Conservation (phyloP, 257 asterid species). For the Mentha longifolia region DNA sequence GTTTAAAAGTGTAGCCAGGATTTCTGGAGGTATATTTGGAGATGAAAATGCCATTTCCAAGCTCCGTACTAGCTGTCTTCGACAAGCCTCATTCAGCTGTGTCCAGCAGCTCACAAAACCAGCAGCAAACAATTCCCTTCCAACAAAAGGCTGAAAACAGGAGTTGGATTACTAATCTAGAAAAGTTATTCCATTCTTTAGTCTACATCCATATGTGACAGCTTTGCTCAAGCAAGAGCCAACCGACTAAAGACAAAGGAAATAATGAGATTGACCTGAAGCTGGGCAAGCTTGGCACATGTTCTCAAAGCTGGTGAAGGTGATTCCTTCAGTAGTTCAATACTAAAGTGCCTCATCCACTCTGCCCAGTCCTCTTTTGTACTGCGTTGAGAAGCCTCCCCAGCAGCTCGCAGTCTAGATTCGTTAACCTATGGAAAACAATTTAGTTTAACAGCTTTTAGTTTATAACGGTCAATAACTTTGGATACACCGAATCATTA, state of each 20-base stretch:
- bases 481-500: constrained; percentile 14
- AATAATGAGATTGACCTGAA: constrained; percentile 60
- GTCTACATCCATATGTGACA: constrained; percentile 20
- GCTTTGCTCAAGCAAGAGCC: constrained; percentile 25
- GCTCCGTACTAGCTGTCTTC: constrained; percentile 81
- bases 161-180: constrained; percentile 34
- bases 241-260: constrained; percentile 25
- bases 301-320: constrained; percentile 98
- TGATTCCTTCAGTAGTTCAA: constrained; percentile 94
- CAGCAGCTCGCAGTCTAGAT: constrained; percentile 86
- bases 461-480: not conserved
- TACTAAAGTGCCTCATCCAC: constrained; percentile 99
- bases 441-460: constrained; percentile 13
- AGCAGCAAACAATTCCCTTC: constrained; percentile 97
- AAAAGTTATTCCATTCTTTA: constrained; percentile 17
- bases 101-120: constrained; percentile 99
- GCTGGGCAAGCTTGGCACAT: constrained; percentile 95
- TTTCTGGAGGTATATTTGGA: constrained; percentile 96
- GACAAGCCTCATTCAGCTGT: constrained; percentile 79
- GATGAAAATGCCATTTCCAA: constrained; percentile 99
- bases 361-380: constrained; percentile 99
- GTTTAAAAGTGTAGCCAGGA: constrained; percentile 96
- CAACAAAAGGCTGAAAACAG: constrained; percentile 85
- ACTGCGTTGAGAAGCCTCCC: constrained; percentile 99
- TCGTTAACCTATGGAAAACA: constrained; percentile 69